These are phyloP conservation scores for Blastomyces parvus DNA, from an alignment of 2,329 filamentous ascomycete species.

Conservation along the genomic window DNA sequence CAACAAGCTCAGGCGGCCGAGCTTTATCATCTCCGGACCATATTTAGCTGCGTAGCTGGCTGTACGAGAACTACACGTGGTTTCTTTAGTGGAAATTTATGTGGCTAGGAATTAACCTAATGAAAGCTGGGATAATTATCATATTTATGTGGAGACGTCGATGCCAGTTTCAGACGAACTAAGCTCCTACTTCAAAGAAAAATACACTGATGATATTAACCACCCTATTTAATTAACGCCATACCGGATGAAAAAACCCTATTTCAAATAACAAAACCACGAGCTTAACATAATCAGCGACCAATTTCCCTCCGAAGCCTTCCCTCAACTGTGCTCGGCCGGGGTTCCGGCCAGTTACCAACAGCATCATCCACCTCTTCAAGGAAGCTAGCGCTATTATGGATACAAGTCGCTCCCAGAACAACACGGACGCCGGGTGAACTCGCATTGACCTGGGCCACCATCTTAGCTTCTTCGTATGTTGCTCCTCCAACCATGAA, in stretches of 20 bases:
- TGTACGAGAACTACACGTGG: no score
- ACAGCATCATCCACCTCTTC: constrained; percentile 89
- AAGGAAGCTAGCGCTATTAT: constrained; percentile 80
- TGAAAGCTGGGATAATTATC: no score
- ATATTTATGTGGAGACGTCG: no score
- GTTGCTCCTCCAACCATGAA: constrained; percentile 92
- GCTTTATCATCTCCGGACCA: no score
- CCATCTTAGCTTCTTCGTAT: constrained; percentile 93
- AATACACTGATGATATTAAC: constrained; percentile 1
- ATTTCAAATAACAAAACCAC: neutral
- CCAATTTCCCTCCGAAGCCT: constrained; percentile 54
- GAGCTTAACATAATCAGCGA: constrained; percentile 26
- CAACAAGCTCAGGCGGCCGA: no score
- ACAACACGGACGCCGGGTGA: constrained; percentile 83
- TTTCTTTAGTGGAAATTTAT: no score
- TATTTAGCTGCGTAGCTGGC: no score
- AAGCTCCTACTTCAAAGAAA: neutral
- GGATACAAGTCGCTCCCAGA: constrained; percentile 74
- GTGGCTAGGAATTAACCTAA: no score
- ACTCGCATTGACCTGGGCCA: constrained; percentile 87
- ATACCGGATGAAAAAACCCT: neutral
- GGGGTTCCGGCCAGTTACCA: constrained; percentile 68
- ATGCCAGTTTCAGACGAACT: no score
- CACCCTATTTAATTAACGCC: neutral
- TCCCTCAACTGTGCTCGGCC: constrained; percentile 50